Base-by-base conservation (phyloP, 345 rosid genomes). In the Chamaenerion angustifolium region DNA sequence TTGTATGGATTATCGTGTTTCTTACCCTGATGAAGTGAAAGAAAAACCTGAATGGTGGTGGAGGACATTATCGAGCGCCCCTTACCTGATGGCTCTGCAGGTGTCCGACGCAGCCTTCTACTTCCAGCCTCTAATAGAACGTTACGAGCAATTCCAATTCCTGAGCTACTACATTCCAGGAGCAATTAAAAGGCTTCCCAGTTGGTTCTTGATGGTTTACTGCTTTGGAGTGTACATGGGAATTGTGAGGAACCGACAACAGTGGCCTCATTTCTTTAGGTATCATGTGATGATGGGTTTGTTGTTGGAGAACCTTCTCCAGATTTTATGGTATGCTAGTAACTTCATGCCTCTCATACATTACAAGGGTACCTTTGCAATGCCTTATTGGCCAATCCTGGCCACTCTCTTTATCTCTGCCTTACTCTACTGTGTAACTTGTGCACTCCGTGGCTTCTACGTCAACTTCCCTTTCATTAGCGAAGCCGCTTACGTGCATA, bases 241-340 rank as follows among this genome's bases (percentile, higher is more conserved):
- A 40, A 64, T 90, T 0, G 92, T 83, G 68, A 83, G 68, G 76
- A 86, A 83, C 58, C 79, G 37, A 4, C 37, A 68, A 57, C 64
- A 76, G 0, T 67, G 68, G 67, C 92, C 97, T 62, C 97, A 83
- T 63, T 85, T 71, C 79, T 64, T 89, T 2, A 70, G 94, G 73
- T 78, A 80, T 75, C 94, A 89, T 62, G 50, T 89, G 68, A 83
- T 85, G 92, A 79, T 89, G 94, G 97, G 88, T 21, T 67, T 89
- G 79, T 64, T 89, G 48, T 40, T 89, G 40, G 95, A 90, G 58
- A 83, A 80, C 11, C 65, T 71, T 13, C 40, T 85, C 64, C 94
- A 83, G 74, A 37, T 83, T 21, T 45, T 80, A 11, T 86, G 86
- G 92, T 68, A 64, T 31, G 58, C 81, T 0, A 71, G 85, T 69